Conservation (phyloP, 306 rosid genomes). For the Amphicarpaea edgeworthii region DNA sequence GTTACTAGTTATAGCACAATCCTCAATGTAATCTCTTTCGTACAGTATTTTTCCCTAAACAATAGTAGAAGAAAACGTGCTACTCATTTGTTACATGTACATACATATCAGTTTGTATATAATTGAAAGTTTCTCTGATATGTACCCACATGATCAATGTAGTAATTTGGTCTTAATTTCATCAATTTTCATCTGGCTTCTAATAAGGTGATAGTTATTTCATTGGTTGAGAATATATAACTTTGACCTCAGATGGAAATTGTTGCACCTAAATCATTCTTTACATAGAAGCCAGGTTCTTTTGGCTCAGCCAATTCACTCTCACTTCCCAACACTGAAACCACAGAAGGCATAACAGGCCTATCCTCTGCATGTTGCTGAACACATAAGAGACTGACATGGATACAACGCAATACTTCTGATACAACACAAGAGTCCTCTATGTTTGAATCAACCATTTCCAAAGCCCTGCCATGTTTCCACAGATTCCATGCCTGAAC, state of each 20-base stretch:
- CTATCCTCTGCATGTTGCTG: slow-evolving; percentile 64
- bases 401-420: slow-evolving; percentile 61
- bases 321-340: slow-evolving; percentile 61
- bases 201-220: slow-evolving; percentile 49
- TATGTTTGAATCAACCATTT: slow-evolving; percentile 55
- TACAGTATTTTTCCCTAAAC: no score
- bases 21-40: no score
- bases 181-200: slow-evolving; percentile 67
- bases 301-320: slow-evolving; percentile 58
- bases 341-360: slow-evolving; percentile 54
- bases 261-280: no score
- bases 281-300: slow-evolving; percentile 61
- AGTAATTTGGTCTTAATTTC: no score
- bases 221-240: no score
- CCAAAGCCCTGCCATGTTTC: slow-evolving; percentile 60
- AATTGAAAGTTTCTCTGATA: no score
- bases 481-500: slow-evolving; percentile 68
- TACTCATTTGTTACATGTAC: no score
- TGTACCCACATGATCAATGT: no score
- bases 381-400: slow-evolving; percentile 67
- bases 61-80: no score
- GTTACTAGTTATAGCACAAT: no score
- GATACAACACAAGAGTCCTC: slow-evolving; percentile 40
- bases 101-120: no score
- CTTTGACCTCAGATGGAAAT: no score